A percentile compares a stretch with the other conserved stretches of the same genome.
These are phyloP conservation scores for Talaromyces nanjingensis DNA, from an alignment of 495 filamentous ascomycete genomes.

Conservation along the genomic window DNA sequence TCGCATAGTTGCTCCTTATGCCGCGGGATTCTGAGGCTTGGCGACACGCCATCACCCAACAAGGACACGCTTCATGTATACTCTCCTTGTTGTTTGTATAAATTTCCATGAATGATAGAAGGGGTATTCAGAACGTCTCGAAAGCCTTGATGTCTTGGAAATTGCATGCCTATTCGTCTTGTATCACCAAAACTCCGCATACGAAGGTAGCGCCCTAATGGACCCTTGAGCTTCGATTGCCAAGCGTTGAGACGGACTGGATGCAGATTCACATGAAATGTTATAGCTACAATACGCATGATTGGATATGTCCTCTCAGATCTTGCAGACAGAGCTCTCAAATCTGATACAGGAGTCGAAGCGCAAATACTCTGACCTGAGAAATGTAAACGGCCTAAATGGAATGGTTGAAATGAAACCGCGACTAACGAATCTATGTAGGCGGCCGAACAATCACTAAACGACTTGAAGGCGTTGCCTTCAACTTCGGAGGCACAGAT, in stretches of 20 bases:
- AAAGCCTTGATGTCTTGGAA: not conserved
- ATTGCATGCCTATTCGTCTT: not conserved
- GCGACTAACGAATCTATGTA: slow-evolving; percentile 28
- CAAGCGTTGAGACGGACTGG: slow-evolving; percentile 1
- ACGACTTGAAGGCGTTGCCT: slow-evolving; percentile 77
- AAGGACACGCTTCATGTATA: slow-evolving; percentile 8
- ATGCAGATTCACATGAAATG: slow-evolving; percentile 7
- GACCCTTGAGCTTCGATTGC: not conserved
- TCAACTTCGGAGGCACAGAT: slow-evolving; percentile 75
- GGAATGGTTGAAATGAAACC: not conserved
- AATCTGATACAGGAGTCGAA: slow-evolving; percentile 95
- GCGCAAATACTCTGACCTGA: slow-evolving; percentile 80
- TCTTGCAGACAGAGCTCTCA: slow-evolving; percentile 80
- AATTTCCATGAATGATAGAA: not conserved
- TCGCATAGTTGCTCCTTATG: not conserved
- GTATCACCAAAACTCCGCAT: not conserved
- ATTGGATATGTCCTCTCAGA: slow-evolving; percentile 79
- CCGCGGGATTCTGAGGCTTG: not conserved
- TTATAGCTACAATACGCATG: slow-evolving; percentile 15
- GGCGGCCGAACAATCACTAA: slow-evolving; percentile 91
- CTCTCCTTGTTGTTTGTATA: not conserved
- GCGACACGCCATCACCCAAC: not conserved
- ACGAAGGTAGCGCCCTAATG: not conserved
- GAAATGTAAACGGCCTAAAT: slow-evolving; percentile 52
- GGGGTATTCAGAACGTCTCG: not conserved